Percentiles rank a stretch among this genome's conserved stretches.
Evolutionary conservation across 176 grass and related monocot genomes (phyloP).

Genomic region (Olyra latifolia): DNA sequence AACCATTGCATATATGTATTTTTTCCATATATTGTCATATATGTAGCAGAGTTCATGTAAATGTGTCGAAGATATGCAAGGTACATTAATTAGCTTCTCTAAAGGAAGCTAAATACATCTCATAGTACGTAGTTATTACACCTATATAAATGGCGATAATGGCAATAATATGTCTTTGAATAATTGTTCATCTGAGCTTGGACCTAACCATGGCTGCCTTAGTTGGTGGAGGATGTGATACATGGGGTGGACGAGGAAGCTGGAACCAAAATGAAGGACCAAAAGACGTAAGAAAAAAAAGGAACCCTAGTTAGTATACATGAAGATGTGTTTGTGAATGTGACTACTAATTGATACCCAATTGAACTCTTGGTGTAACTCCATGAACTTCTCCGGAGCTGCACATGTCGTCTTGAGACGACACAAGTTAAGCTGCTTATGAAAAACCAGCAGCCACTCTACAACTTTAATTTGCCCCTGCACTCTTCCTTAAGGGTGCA

Average conservation of each 20-base stretch:
- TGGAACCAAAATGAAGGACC: neutral
- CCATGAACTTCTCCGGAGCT: conserved; percentile 30
- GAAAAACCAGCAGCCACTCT: conserved; percentile 50
- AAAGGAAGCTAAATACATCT: conserved; percentile 9
- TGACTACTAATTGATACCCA: neutral
- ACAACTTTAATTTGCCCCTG: conserved; percentile 12
- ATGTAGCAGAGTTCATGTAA: neutral
- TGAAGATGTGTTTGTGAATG: conserved; percentile 1
- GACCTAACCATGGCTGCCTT: conserved; percentile 32
- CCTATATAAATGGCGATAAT: neutral
- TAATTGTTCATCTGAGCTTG: conserved; percentile 6
- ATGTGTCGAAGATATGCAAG: neutral
- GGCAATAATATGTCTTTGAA: neutral
- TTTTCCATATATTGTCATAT: neutral
- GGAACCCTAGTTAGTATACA: neutral
- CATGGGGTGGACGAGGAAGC: neutral
- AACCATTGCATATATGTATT: neutral
- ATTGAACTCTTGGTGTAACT: neutral
- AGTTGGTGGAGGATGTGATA: conserved; percentile 5
- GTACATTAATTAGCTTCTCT: conserved; percentile 31
- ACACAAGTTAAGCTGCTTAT: conserved; percentile 25
- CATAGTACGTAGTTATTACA: conserved; percentile 21
- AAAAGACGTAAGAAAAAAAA: neutral
- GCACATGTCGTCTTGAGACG: neutral
- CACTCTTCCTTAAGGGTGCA: conserved; percentile 43